Evolutionary conservation across 306 rosid species (phyloP).

Genomic region (Cotoneaster glaucophyllus): DNA sequence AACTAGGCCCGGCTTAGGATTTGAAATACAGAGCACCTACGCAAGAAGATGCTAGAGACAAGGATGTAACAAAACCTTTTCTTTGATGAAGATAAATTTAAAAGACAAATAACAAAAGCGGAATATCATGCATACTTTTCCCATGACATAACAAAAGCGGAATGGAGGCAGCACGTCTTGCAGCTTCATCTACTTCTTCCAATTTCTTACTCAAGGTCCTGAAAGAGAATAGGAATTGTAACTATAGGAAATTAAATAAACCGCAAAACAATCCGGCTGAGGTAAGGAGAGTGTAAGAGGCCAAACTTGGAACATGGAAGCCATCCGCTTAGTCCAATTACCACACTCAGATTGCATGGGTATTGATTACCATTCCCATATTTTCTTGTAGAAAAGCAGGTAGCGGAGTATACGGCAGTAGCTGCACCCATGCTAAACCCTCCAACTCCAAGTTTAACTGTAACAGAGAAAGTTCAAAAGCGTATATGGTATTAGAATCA

Average conservation of each 20-base stretch:
- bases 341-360: constrained; percentile 73
- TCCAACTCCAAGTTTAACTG: constrained; percentile 96
- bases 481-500: not conserved
- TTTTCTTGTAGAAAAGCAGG: constrained; percentile 61
- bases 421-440: constrained; percentile 99
- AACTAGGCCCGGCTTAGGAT: not conserved
- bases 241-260: constrained; percentile 5
- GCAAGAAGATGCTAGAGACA: not conserved
- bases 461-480: constrained; percentile 2
- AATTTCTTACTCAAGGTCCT: constrained; percentile 66
- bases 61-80: not conserved
- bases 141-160: constrained; percentile 92
- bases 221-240: constrained; percentile 20
- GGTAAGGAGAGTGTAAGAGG: constrained; percentile 16
- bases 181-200: constrained; percentile 57
- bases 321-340: constrained; percentile 96
- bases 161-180: constrained; percentile 60
- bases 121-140: constrained; percentile 63
- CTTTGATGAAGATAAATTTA: not conserved
- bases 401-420: constrained; percentile 77
- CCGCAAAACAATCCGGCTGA: not conserved
- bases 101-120: not conserved
- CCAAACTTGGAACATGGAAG: constrained; percentile 94
- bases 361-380: constrained; percentile 65
- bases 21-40: not conserved